phyloP scores from a whole-genome alignment of 106 monocot genomes.

The Acorus gramineus region DNA sequence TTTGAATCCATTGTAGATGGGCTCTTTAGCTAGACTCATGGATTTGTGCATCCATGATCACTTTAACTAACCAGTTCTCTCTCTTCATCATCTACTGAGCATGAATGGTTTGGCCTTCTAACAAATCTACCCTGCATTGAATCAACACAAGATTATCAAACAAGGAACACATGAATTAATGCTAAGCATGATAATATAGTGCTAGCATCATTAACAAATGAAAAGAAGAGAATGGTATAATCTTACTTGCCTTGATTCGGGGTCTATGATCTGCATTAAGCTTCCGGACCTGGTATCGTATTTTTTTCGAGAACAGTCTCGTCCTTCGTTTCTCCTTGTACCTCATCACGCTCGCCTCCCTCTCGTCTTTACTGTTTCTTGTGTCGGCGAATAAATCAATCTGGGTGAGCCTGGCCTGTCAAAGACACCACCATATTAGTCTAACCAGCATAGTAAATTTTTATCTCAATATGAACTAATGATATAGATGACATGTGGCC shows the following conservation, averaged over 20 bases:
- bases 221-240: slow-evolving; percentile 2
- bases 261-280: slow-evolving; percentile 54
- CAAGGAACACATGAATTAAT: too few species aligned
- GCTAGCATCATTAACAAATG: neutral
- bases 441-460: neutral
- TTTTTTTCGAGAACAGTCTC: slow-evolving; percentile 58
- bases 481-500: too few species aligned
- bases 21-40: too few species aligned
- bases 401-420: slow-evolving; percentile 42
- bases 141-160: slow-evolving; percentile 1
- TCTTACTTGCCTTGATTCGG: slow-evolving; percentile 57
- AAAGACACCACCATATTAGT: neutral
- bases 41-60: neutral
- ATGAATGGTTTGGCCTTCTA: slow-evolving; percentile 26
- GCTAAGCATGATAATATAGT: too few species aligned
- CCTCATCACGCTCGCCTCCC: slow-evolving; percentile 41
- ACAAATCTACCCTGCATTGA: slow-evolving; percentile 45
- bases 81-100: slow-evolving; percentile 33
- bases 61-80: neutral
- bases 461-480: too few species aligned
- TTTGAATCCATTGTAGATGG: too few species aligned
- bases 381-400: slow-evolving; percentile 41
- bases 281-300: slow-evolving; percentile 72
- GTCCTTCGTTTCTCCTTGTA: slow-evolving; percentile 72
- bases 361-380: slow-evolving; percentile 17